Percentiles rank a stretch among this genome's conserved stretches.
phyloP scores from a whole-genome alignment of 495 filamentous ascomycete genomes.

The Penicillium tannophilum region DNA sequence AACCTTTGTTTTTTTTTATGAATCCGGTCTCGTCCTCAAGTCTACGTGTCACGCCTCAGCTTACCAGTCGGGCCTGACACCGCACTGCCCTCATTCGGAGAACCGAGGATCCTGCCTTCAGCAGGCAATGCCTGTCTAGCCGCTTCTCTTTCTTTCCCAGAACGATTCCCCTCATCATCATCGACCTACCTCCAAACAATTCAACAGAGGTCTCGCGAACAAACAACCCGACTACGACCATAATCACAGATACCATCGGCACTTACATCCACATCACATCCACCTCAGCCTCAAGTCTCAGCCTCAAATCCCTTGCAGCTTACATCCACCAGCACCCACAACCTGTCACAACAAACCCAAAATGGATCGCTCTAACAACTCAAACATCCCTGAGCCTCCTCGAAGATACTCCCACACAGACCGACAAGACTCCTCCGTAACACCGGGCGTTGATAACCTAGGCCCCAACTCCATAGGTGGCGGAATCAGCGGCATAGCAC shows the following conservation, averaged over 20 bases:
- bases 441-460: conserved; percentile 76
- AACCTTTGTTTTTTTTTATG: not conserved
- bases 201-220: too few species aligned
- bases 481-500: conserved; percentile 75
- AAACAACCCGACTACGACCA: not conserved
- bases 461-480: conserved; percentile 71
- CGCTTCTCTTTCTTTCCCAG: not conserved
- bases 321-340: not conserved
- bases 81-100: not conserved
- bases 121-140: not conserved
- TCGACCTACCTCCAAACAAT: not conserved
- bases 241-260: not conserved
- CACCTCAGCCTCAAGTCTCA: not conserved
- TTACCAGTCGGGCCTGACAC: conserved; percentile 16
- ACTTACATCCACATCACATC: not conserved
- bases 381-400: conserved; percentile 18
- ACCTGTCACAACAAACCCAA: not conserved
- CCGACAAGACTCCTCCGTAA: conserved; percentile 56
- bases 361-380: conserved; percentile 2
- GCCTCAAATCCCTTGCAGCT: conserved; percentile 1
- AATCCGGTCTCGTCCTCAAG: not conserved
- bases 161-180: not conserved
- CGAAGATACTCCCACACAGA: conserved; percentile 17
- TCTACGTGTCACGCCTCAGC: conserved; percentile 12
- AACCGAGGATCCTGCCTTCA: not conserved